These are phyloP conservation scores for Ceratocystis alfenasii DNA, from an alignment of 2,329 filamentous ascomycete genomes.

Conservation along the genomic window DNA sequence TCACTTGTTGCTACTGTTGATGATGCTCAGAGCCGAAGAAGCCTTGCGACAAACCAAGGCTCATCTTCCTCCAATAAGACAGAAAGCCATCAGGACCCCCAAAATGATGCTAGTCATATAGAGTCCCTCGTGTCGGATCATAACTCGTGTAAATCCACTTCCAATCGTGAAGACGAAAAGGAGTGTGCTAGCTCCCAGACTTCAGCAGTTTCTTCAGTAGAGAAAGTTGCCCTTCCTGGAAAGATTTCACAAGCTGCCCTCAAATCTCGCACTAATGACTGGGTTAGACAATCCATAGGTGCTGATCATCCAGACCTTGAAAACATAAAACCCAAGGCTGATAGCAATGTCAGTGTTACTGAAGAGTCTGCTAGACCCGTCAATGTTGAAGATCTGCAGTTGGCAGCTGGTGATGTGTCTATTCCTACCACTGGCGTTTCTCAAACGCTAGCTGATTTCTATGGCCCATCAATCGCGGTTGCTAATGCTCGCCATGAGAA, in stretches of 20 bases:
- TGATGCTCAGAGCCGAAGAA: conserved; percentile 25
- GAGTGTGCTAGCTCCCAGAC: conserved; percentile 33
- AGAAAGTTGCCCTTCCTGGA: conserved; percentile 52
- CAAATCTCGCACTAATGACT: conserved; percentile 86
- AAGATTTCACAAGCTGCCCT: conserved; percentile 64
- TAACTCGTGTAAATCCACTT: background rate
- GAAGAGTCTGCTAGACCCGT: conserved; percentile 29
- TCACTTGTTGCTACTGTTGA: conserved; percentile 50
- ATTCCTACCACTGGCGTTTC: conserved; percentile 20
- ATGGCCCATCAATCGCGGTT: conserved; percentile 7
- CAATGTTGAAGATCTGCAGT: conserved; percentile 51
- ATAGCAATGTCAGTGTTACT: conserved; percentile 26
- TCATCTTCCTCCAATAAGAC: background rate
- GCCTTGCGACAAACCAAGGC: background rate
- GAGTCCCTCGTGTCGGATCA: background rate
- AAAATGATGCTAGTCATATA: background rate
- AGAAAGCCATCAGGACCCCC: background rate
- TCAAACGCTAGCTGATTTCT: conserved; percentile 23
- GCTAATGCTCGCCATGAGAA: background rate
- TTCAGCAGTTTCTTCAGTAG: conserved; percentile 40
- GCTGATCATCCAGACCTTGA: conserved; percentile 63
- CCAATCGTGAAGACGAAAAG: background rate
- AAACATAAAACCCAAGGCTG: conserved; percentile 40
- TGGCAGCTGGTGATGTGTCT: conserved; percentile 42
- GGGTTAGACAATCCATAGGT: conserved; percentile 76